These are phyloP conservation scores for Pestalotiopsis sp. DNA, from an alignment of 2,329 filamentous ascomycete genomes.

Conservation along the genomic window DNA sequence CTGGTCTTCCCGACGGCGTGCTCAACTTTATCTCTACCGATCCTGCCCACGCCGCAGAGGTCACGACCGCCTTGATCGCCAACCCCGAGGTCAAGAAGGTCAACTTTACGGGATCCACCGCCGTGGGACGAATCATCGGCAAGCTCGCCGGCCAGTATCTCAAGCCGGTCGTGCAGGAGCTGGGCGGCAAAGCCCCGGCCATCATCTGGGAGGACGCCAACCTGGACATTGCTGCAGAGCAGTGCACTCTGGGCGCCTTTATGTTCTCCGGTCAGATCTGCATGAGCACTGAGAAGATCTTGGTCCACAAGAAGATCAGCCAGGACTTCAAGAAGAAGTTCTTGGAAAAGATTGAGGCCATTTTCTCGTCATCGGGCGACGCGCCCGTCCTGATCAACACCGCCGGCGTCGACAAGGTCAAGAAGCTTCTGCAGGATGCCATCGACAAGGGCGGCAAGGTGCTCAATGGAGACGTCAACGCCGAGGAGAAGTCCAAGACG, in stretches of 20 bases:
- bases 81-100: slow-evolving; percentile 65
- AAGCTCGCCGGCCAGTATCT: slow-evolving; percentile 63
- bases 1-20: slow-evolving; percentile 67
- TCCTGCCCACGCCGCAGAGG: slow-evolving; percentile 56
- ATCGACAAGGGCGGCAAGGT: slow-evolving; percentile 60
- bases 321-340: slow-evolving; percentile 49
- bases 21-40: slow-evolving; percentile 66
- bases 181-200: slow-evolving; percentile 70
- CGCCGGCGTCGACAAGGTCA: slow-evolving; percentile 31
- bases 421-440: slow-evolving; percentile 54
- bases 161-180: slow-evolving; percentile 70
- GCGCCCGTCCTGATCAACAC: slow-evolving; percentile 31
- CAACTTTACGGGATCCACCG: slow-evolving; percentile 72
- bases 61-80: slow-evolving; percentile 64
- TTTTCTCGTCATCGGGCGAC: slow-evolving; percentile 28
- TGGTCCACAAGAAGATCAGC: slow-evolving; percentile 60
- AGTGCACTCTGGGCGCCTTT: slow-evolving; percentile 62
- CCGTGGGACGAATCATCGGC: slow-evolving; percentile 66
- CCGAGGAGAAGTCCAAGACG: slow-evolving; percentile 36
- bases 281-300: slow-evolving; percentile 70
- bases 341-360: slow-evolving; percentile 23
- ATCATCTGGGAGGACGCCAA: slow-evolving; percentile 71
- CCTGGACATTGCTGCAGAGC: slow-evolving; percentile 61
- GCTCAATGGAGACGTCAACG: slow-evolving; percentile 50
- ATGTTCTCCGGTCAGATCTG: slow-evolving; percentile 68